Percentiles rank a stretch among this genome's conserved stretches.
These are phyloP conservation scores for Coix lacrymajobi DNA, from an alignment of 176 grass and related monocot species.

Conservation along the genomic window DNA sequence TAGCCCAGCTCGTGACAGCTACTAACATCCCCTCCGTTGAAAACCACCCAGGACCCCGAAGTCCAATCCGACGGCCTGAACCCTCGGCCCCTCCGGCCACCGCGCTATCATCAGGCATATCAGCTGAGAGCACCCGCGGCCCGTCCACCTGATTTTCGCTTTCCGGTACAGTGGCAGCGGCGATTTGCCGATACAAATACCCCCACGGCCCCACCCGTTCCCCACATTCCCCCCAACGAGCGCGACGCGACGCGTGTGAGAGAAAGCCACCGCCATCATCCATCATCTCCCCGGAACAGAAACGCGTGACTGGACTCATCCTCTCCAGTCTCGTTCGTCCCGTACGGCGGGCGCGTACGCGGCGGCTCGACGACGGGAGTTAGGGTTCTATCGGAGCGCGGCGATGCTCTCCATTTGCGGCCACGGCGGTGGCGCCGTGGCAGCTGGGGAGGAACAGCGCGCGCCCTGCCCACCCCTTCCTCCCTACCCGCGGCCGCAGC, in stretches of 20 bases:
- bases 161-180: too few relatives aligned
- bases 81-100: neutral
- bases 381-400: constrained; percentile 7
- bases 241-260: neutral
- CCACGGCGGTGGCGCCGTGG: neutral
- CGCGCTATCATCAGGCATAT: too few relatives aligned
- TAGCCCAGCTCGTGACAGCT: neutral
- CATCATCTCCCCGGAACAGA: neutral
- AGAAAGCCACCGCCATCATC: neutral
- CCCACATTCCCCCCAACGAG: neutral
- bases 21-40: neutral
- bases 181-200: neutral
- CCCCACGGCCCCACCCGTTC: neutral
- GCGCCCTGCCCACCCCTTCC: neutral
- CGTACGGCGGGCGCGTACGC: neutral
- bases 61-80: neutral
- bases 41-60: neutral
- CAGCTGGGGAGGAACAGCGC: neutral
- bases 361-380: constrained; percentile 9
- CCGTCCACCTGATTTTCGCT: neutral
- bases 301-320: neutral
- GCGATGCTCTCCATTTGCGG: constrained; percentile 1
- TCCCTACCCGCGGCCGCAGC: neutral
- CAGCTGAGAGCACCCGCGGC: too few relatives aligned
- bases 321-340: neutral